Evolutionary conservation across 192 early-diverging fungal species (phyloP), one percentile per base, ranked within the genome.

Genomic region (Mortierella hygrophila): DNA sequence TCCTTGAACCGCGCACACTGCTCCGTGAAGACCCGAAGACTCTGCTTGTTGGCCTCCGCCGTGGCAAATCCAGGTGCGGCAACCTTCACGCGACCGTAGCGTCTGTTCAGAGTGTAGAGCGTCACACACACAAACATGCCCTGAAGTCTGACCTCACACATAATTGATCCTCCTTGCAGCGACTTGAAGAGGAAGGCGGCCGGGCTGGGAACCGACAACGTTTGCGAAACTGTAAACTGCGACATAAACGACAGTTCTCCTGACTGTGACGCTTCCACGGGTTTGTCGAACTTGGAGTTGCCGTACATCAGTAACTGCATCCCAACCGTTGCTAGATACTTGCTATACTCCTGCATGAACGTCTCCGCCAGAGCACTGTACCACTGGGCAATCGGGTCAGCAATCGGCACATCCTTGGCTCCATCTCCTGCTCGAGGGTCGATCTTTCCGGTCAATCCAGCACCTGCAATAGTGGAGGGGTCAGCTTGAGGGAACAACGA

Each of bases 1-100:
- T 93, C 89, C 75, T 93, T 93, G 70, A 93, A 91, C 37, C 79
- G 75, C 41, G 85, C 90, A 73, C 93, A 93, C 80, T 93, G 92
- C 70, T 92, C 90, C 2, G 89, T 92, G 65, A 93, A 93, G 23
- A 79, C 37, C 37, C 88, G 82, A 54, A 93, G 82, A 76, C 88
- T 90, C 20, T 90, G 84, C 52, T 89, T 83, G 63, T 90, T 85
- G 18, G 77, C 86, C 55, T 88, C 83, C n/a, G 82, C 82, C 18
- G 76, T 79, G 9, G 77, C 81, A 46, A 89, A 89, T 63, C 84
- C 88, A 40, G 85, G 85, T 0, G 88, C 82, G 5, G 85, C 78
- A 16, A 85, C 68, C 68, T 60, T 88, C 42, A 92, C 75, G 46
- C 89, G 87, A 18, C 92, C 90, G 72, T 91, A 91, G 13, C 90